Percentiles rank a stretch among this genome's conserved stretches.
These are phyloP conservation scores for Pyrenula aspistea DNA, from an alignment of 495 filamentous ascomycete species.

Conservation along the genomic window DNA sequence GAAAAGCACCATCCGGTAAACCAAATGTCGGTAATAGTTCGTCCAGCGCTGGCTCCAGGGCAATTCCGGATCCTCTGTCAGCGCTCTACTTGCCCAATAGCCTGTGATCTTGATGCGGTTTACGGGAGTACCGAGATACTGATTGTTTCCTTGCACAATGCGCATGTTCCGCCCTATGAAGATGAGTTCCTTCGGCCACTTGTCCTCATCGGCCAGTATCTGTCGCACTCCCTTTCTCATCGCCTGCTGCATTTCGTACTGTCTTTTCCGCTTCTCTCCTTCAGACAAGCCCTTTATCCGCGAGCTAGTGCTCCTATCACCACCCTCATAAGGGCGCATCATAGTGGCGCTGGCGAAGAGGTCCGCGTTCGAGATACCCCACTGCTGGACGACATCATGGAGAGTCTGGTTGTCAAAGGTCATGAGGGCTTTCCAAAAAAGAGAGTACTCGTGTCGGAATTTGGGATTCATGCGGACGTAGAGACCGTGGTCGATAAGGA, in stretches of 20 bases:
- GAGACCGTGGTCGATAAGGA: conserved; percentile 92
- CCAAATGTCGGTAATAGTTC: conserved; percentile 54
- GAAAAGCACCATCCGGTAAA: conserved; percentile 71
- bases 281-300: conserved; percentile 50
- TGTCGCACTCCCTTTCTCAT: conserved; percentile 77
- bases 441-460: conserved; percentile 80
- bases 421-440: conserved; percentile 88
- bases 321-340: conserved; percentile 81
- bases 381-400: conserved; percentile 51
- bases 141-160: conserved; percentile 77
- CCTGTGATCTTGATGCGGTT: conserved; percentile 94
- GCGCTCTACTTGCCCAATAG: conserved; percentile 69
- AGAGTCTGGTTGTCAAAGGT: conserved; percentile 86
- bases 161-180: conserved; percentile 93
- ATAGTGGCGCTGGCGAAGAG: conserved; percentile 85
- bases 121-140: conserved; percentile 82
- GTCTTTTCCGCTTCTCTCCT: conserved; percentile 36
- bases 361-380: conserved; percentile 83
- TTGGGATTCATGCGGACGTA: conserved; percentile 81
- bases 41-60: conserved; percentile 40
- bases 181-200: conserved; percentile 86
- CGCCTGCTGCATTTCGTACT: conserved; percentile 75
- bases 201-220: conserved; percentile 76
- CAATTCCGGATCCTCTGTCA: conserved; percentile 57
- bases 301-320: conserved; percentile 51